phyloP scores from a whole-genome alignment of 257 asterid species.

The Solanum chilense region DNA sequence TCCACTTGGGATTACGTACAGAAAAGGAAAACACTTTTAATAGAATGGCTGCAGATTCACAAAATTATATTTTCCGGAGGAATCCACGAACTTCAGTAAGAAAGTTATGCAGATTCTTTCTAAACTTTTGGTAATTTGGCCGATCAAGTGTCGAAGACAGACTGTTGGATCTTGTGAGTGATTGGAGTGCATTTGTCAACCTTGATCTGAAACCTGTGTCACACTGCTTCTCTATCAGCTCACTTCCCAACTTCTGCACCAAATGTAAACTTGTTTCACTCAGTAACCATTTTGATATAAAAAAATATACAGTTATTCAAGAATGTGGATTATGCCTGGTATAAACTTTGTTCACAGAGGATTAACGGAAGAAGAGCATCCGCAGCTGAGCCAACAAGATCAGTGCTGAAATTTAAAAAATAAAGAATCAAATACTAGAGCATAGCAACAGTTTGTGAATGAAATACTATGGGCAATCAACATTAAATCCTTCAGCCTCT shows the following conservation, averaged over 20 bases:
- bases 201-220: slow-evolving; percentile 51
- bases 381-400: slow-evolving; percentile 83
- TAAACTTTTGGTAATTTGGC: slow-evolving; percentile 68
- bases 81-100: slow-evolving; percentile 90
- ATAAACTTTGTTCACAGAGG: slow-evolving; percentile 72
- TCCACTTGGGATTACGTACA: background rate
- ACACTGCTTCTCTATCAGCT: slow-evolving; percentile 63
- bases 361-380: slow-evolving; percentile 92
- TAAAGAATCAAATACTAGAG: background rate
- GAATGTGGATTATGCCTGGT: slow-evolving; percentile 46
- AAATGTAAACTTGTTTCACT: background rate
- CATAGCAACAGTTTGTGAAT: background rate
- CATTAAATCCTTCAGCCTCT: background rate
- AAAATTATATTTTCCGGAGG: slow-evolving; percentile 52
- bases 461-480: background rate
- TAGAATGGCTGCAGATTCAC: background rate
- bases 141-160: slow-evolving; percentile 80
- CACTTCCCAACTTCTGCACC: slow-evolving; percentile 61
- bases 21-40: background rate
- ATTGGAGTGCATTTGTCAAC: slow-evolving; percentile 62
- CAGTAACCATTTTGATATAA: background rate
- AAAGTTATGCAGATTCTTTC: slow-evolving; percentile 64
- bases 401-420: slow-evolving; percentile 41
- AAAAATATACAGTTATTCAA: background rate
- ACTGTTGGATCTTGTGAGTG: slow-evolving; percentile 65